Base-by-base conservation (phyloP, 805 yeast species). In the Zygosaccharomyces siamensis region DNA sequence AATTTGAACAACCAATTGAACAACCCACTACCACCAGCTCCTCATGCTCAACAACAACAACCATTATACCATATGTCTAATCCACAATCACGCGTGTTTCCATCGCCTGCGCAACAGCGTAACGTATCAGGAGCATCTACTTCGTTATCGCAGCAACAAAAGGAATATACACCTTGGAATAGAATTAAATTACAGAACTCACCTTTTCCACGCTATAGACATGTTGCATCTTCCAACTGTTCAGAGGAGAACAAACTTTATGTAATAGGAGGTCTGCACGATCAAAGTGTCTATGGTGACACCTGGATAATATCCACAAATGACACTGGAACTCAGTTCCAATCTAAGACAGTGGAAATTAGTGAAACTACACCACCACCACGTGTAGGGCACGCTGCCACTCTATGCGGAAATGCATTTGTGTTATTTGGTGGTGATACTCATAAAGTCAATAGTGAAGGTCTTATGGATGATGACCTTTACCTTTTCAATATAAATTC, bases 351-450 rank as follows among this genome's bases (percentile, higher is more conserved):
- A 73, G 59, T 84, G 43, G 87, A 85, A 51, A 86, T 86, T 51
- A 79, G 80, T 44, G 88, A 84, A 52, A 82, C 86, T 44, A 80
- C 88, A 14, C 97, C 97, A 2, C 92, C 96, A 16, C 97, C 98
- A 30, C 81, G 99, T 59, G 97, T 92, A 5, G 98, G 98, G 3
- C 99, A 93, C 68, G 88, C 96, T 5, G 78, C 95, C 1, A 86
- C 90, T 7, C 74, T 92, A 30, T 84, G 95, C 52, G 99, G 98
- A 11, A 92, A 90, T 62, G 98, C 98, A 1, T 93, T 84, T 61
- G 89, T 93, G 39, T 80, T 93, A 11, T 92, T 88, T 68, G 99
- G 98, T 31, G 99, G 99, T 60, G 99, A 93, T 64, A 93, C 98
- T 1, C 86, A 83, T 35, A 78, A 78, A 56, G 85, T 82, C 44